Evolutionary conservation across 176 grass and related monocot genomes (phyloP), one percentile per base, ranked within the genome.

Genomic region (Zoysia pacifica): DNA sequence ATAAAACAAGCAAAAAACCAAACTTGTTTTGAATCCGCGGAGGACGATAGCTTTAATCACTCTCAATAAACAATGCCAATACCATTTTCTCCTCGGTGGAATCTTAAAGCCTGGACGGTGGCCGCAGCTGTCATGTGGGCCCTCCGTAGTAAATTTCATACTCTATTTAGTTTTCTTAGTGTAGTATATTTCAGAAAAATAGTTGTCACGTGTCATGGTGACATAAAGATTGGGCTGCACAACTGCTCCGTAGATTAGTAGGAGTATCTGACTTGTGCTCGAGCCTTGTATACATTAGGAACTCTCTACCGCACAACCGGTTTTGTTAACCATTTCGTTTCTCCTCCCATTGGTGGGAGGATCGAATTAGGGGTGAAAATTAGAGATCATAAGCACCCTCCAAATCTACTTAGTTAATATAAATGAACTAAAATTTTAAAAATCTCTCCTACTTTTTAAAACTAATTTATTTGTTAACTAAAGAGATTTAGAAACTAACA

Each of bases 1-100:
- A 28, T 28, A 28, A 28, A 28, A 28, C 28, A 28, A 28, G 45
- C 47, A 6, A 7, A 5, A 46, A 35, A 60, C 51, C 40, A 12
- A 59, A 35, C 13, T 16, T 12, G 42, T 20, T 2, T 16, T 69
- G 5, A 37, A 10, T 16, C 53, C 16, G 13, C 28, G 56, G 73
- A 76, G 20, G 63, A 37, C 74, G 58, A 76, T 9, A 16, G 47
- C 37, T 73, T 42, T 55, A 73, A 73, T 73, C 11, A 67, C 42
- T 15, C 4, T 1, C 7, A 37, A 63, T 69, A 70, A 70, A 70
- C 52, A 70, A 80, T 16, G 40, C 48, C 28, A 28, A 28, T 70
- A 70, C 58, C 66, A 47, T 73, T 54, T 64, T 9, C 42, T 18
- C 14, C 7, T 28, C n/a, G 14, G 85, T 66, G 38, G 38, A 83